Percentiles rank a stretch among this genome's conserved stretches.
Conservation (phyloP, 2,329 filamentous ascomycete species). For the Gaeumannomyces sp. region DNA sequence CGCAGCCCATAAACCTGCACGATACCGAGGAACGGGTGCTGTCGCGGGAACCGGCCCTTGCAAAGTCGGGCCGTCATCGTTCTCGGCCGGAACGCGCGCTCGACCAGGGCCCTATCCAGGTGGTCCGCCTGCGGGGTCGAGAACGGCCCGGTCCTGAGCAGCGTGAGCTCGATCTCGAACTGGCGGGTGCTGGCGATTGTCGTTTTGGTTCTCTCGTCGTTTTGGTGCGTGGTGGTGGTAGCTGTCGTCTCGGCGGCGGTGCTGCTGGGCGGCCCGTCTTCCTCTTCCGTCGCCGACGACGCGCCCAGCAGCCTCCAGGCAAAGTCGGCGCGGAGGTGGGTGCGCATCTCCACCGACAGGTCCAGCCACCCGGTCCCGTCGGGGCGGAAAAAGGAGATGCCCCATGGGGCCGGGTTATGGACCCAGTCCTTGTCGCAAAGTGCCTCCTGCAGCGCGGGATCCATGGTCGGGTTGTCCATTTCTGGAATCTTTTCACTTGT, state of each 20-base stretch:
- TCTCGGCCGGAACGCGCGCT: background rate
- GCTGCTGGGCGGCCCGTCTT: background rate
- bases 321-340: conserved; percentile 1
- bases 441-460: too few species aligned
- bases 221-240: too few species aligned
- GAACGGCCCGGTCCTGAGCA: conserved; percentile 1
- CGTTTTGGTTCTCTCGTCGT: too few species aligned
- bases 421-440: background rate
- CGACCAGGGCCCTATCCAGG: background rate
- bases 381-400: background rate
- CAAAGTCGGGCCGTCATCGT: background rate
- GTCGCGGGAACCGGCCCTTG: conserved; percentile 3
- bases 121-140: background rate
- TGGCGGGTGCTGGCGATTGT: too few species aligned
- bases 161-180: conserved; percentile 3
- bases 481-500: too few species aligned
- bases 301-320: background rate
- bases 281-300: background rate
- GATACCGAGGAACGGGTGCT: conserved; percentile 6
- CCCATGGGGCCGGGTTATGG: conserved; percentile 1
- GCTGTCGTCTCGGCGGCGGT: too few species aligned
- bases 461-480: too few species aligned
- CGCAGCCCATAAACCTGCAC: conserved; percentile 6
- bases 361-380: conserved; percentile 1
- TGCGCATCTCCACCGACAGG: conserved; percentile 1